These are phyloP conservation scores for Oryza australiensis DNA, from an alignment of 176 grass and related monocot species.

Conservation along the genomic window DNA sequence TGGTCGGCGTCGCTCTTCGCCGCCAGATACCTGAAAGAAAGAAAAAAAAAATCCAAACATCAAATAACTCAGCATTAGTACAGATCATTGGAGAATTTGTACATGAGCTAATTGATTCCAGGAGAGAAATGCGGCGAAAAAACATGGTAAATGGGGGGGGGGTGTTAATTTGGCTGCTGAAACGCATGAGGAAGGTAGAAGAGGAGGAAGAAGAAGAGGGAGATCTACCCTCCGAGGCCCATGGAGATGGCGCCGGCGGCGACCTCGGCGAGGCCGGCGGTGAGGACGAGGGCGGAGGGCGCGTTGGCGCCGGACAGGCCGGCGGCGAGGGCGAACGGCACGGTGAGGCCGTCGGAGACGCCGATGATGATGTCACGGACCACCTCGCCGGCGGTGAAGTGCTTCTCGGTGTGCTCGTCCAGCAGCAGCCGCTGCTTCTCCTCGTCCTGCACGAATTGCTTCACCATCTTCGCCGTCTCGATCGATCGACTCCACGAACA, in stretches of 20 bases:
- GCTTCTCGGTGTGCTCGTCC: conserved; percentile 73
- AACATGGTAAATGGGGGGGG: background rate
- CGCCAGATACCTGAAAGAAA: conserved; percentile 70
- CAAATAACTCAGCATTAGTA: background rate
- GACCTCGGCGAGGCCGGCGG: conserved; percentile 87
- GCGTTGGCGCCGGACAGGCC: conserved; percentile 83
- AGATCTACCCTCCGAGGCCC: conserved; percentile 86
- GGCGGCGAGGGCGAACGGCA: conserved; percentile 91
- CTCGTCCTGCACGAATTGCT: conserved; percentile 39
- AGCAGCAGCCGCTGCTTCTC: conserved; percentile 63
- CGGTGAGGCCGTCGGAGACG: conserved; percentile 94
- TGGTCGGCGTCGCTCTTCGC: conserved; percentile 95
- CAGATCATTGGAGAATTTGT: background rate
- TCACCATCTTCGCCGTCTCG: conserved; percentile 36
- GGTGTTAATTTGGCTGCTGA: background rate
- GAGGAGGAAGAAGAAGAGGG: background rate
- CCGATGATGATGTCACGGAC: conserved; percentile 96
- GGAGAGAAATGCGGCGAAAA: background rate
- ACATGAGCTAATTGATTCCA: background rate
- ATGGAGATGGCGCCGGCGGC: conserved; percentile 97
- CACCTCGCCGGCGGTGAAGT: conserved; percentile 87
- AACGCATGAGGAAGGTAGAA: too few species aligned
- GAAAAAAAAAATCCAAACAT: background rate
- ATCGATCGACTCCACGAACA: too few species aligned
- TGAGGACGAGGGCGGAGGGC: conserved; percentile 78